Evolutionary conservation across 768 basidiomycete genomes (phyloP).

Genomic region (Boletus subcaerulescens): DNA sequence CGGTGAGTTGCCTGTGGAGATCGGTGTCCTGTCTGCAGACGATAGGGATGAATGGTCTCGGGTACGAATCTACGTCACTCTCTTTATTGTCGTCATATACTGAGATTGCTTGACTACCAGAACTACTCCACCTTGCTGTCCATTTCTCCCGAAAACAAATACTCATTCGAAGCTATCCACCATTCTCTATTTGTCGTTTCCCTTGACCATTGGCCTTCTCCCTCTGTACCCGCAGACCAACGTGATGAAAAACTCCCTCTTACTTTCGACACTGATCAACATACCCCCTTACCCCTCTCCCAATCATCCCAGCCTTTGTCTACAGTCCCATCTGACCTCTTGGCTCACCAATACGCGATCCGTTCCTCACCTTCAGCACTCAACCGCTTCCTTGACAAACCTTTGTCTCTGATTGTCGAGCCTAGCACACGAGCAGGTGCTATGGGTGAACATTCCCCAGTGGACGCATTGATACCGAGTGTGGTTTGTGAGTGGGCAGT

Average conservation of each 20-base stretch:
- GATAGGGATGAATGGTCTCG: constrained; percentile 78
- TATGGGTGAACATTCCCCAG: constrained; percentile 87
- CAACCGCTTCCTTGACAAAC: constrained; percentile 92
- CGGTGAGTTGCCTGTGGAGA: constrained; percentile 56
- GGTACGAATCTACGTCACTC: constrained; percentile 40
- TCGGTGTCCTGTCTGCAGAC: constrained; percentile 77
- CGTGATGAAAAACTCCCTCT: constrained; percentile 27
- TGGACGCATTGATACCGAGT: constrained; percentile 87
- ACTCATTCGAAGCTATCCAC: constrained; percentile 60
- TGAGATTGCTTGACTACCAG: constrained; percentile 26
- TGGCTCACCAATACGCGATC: constrained; percentile 73
- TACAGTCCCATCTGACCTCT: constrained; percentile 35
- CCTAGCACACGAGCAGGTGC: constrained; percentile 81
- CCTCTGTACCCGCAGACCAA: constrained; percentile 22
- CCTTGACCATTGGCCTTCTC: constrained; percentile 68
- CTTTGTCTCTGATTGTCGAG: constrained; percentile 79
- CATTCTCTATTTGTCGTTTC: constrained; percentile 77
- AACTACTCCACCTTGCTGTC: constrained; percentile 68
- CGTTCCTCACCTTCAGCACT: constrained; percentile 62
- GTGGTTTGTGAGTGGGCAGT: constrained; percentile 83
- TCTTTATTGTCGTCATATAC: not conserved
- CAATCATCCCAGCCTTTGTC: constrained; percentile 9
- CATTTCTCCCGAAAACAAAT: constrained; percentile 61
- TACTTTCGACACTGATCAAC: constrained; percentile 30
- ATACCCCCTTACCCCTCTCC: not conserved